Percentiles rank a stretch among this genome's conserved stretches.
These are phyloP conservation scores for Termitomyces sp. DNA, from an alignment of 768 basidiomycete species.

Conservation along the genomic window DNA sequence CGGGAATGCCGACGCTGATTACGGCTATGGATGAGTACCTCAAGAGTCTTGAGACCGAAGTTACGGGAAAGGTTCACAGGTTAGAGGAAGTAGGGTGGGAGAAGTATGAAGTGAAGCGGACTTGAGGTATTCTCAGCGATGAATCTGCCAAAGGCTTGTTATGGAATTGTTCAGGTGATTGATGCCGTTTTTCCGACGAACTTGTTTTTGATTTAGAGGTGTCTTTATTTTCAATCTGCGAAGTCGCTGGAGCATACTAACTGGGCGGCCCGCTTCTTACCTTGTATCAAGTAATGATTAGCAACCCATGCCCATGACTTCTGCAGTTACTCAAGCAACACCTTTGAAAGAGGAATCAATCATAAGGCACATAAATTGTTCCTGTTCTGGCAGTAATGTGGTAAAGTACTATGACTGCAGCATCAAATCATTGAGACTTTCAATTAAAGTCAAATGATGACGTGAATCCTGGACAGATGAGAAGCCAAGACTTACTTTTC, in stretches of 20 bases:
- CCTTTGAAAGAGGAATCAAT: neutral
- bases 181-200: neutral
- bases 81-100: slow-evolving; percentile 85
- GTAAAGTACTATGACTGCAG: neutral
- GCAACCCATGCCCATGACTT: neutral
- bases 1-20: slow-evolving; percentile 63
- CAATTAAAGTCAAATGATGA: neutral
- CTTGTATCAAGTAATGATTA: neutral
- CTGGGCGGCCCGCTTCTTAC: neutral
- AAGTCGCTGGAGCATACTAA: neutral
- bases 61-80: slow-evolving; percentile 71
- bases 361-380: neutral
- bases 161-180: neutral
- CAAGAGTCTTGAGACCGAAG: slow-evolving; percentile 64
- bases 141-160: neutral
- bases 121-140: slow-evolving; percentile 6
- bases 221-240: neutral
- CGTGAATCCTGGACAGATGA: neutral
- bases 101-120: slow-evolving; percentile 51
- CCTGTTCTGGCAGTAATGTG: neutral
- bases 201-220: neutral
- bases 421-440: neutral
- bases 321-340: neutral
- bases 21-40: slow-evolving; percentile 72
- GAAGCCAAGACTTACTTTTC: neutral